These are phyloP conservation scores for Apiospora sp. DNA, from an alignment of 2,329 filamentous ascomycete species.

Conservation along the genomic window DNA sequence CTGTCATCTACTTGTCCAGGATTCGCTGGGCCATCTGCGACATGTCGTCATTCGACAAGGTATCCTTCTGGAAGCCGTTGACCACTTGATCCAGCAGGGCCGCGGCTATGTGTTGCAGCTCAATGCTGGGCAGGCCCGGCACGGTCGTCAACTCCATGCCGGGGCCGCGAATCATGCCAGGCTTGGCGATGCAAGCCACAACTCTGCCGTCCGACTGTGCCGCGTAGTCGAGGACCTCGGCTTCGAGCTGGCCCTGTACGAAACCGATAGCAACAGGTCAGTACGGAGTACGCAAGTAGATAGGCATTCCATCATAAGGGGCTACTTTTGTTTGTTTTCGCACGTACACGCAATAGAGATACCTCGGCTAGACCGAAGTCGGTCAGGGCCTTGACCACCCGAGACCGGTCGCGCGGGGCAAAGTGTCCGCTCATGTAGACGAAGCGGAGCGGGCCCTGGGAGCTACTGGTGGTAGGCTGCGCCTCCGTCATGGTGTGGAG, in stretches of 20 bases:
- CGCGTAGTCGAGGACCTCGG: conserved; percentile 39
- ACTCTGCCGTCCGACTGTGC: conserved; percentile 35
- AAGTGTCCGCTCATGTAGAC: conserved; percentile 45
- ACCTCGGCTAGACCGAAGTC: conserved; percentile 40
- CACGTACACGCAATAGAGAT: conserved; percentile 39
- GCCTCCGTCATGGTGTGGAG: conserved; percentile 39
- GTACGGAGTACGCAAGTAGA: conserved; percentile 28
- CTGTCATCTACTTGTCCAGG: neutral
- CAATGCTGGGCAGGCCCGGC: conserved; percentile 38
- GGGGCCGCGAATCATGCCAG: conserved; percentile 39
- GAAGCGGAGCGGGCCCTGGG: conserved; percentile 44
- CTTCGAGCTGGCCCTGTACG: conserved; percentile 42
- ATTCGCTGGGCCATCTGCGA: neutral
- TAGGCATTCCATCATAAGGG: conserved; percentile 35
- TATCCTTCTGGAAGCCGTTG: conserved; percentile 44
- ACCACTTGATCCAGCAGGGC: conserved; percentile 43
- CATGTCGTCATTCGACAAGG: conserved; percentile 42
- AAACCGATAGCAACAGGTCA: conserved; percentile 28
- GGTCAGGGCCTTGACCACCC: conserved; percentile 32
- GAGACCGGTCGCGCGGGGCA: conserved; percentile 19
- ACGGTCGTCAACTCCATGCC: conserved; percentile 29
- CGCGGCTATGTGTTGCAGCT: conserved; percentile 39
- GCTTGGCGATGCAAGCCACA: conserved; percentile 39
- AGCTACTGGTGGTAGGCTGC: neutral
- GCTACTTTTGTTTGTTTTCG: neutral